Base-by-base conservation (phyloP, 306 rosid species). In the Luffa acutangula region DNA sequence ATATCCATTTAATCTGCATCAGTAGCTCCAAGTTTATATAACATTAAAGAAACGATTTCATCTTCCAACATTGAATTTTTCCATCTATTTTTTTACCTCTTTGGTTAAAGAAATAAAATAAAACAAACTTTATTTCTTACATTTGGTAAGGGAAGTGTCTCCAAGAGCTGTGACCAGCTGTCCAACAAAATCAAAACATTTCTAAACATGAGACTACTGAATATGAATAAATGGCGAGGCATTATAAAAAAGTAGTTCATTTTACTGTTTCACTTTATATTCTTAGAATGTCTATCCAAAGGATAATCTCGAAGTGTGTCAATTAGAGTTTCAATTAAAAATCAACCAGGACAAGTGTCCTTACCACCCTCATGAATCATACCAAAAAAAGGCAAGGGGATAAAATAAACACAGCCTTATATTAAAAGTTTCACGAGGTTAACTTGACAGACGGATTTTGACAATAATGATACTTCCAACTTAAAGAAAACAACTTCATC, bases 161-260 rank as follows among this genome's bases (percentile, higher is more conserved):
- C 98, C 82, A 95, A 83, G 43, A 91, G 96, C 93, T 95, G 97
- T 66, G 98, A 95, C 97, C 99, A 95, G 85, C 99, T 95, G 97
- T 87, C 80, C 85, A 46, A 53, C 34, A 81, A 80, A 86, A 17
- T 59, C 60, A 87, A 56, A 82, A 69, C 78, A 33, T 31, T 48
- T 49, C 41, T 33, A 49, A 25, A 15, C 60, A 31, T 33, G 56
- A 18, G 51, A 66, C 46, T 41, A 65, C 51, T 17, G 63, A 14
- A 52, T 52, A 52, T 52, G 21, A 64, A 14, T 39, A 66, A 18
- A 66, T 39, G 6, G 74, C 9, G 7, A 65, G 25, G 48, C 11
- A n/a, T 69, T 42, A 43, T 10, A 70, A 43, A 9, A 70, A 70
- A 20, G 43, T 42, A 20, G n/a, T 9, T 10, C 36, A 43, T 9